These are phyloP conservation scores for Neodidymelliopsis sp. DNA, from an alignment of 2,329 filamentous ascomycete species.

Conservation along the genomic window DNA sequence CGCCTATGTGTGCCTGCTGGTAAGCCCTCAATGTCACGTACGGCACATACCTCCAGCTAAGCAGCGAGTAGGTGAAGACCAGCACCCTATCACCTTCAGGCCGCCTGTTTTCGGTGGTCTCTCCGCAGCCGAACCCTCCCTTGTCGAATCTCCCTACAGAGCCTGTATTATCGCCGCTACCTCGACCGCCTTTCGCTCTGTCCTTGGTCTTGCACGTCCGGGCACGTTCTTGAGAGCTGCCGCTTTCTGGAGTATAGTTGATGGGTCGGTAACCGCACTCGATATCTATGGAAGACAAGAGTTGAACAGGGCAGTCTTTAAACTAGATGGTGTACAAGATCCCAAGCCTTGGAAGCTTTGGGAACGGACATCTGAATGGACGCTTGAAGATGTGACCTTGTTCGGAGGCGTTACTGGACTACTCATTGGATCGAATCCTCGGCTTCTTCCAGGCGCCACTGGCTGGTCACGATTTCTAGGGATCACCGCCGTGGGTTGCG, in stretches of 20 bases:
- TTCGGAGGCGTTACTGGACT: constrained; percentile 24
- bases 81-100: constrained; percentile 22
- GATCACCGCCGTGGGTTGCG: constrained; percentile 23
- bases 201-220: constrained; percentile 26
- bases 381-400: constrained; percentile 24
- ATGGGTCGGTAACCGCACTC: constrained; percentile 16
- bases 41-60: constrained; percentile 8
- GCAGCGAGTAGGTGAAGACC: constrained; percentile 27
- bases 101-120: constrained; percentile 7
- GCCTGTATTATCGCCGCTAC: constrained; percentile 16
- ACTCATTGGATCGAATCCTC: constrained; percentile 22
- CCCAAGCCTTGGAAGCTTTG: constrained; percentile 28
- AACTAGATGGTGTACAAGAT: constrained; percentile 22
- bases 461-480: constrained; percentile 30
- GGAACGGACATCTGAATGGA: constrained; percentile 30
- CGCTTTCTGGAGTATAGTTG: constrained; percentile 18
- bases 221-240: constrained; percentile 26
- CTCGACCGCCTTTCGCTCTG: constrained; percentile 20
- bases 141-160: constrained; percentile 16
- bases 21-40: not conserved
- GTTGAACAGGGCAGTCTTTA: constrained; percentile 30
- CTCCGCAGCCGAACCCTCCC: constrained; percentile 13
- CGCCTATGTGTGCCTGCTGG: constrained; percentile 35
- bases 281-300: constrained; percentile 24
- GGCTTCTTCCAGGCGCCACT: constrained; percentile 24